Conservation (phyloP, 192 early-diverging fungal genomes). For the Podila epicladia region DNA sequence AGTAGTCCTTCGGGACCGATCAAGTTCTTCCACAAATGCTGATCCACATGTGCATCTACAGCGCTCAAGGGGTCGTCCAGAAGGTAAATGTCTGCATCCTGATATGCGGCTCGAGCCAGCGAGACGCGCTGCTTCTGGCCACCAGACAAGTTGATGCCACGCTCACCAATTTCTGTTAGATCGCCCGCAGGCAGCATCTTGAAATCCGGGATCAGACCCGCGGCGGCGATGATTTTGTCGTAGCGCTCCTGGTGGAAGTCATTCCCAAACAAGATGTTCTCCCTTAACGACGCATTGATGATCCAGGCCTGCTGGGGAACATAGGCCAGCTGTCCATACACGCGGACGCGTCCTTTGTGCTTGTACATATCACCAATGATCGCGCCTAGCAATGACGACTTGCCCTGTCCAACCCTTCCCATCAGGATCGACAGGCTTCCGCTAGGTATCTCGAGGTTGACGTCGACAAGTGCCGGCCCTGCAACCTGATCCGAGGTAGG, state of each 20-base stretch:
- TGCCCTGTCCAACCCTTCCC: constrained; percentile 65
- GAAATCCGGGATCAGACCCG: constrained; percentile 11
- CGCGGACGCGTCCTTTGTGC: constrained; percentile 53
- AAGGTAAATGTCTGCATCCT: constrained; percentile 77
- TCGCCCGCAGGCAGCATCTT: constrained; percentile 32
- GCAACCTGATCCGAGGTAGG: not conserved
- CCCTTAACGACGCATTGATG: constrained; percentile 52
- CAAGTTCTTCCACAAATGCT: constrained; percentile 23
- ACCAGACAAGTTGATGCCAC: constrained; percentile 64
- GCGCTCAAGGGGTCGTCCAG: constrained; percentile 90
- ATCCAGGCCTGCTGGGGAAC: constrained; percentile 32
- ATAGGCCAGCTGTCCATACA: constrained; percentile 66
- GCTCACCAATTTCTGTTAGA: constrained; percentile 54
- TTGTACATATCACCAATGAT: constrained; percentile 85
- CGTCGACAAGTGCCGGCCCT: constrained; percentile 7
- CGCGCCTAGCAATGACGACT: constrained; percentile 74
- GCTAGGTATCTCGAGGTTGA: constrained; percentile 44
- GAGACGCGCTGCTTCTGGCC: constrained; percentile 90
- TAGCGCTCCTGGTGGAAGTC: constrained; percentile 70
- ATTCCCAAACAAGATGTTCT: constrained; percentile 83
- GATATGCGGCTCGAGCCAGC: constrained; percentile 85
- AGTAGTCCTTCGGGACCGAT: constrained; percentile 85
- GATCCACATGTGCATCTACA: constrained; percentile 57
- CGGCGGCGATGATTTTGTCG: constrained; percentile 16
- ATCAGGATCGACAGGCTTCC: constrained; percentile 12